These are phyloP conservation scores for Marchantia paleacea DNA, from an alignment of 225 moss, liverwort and hornwort genomes.

Conservation along the genomic window DNA sequence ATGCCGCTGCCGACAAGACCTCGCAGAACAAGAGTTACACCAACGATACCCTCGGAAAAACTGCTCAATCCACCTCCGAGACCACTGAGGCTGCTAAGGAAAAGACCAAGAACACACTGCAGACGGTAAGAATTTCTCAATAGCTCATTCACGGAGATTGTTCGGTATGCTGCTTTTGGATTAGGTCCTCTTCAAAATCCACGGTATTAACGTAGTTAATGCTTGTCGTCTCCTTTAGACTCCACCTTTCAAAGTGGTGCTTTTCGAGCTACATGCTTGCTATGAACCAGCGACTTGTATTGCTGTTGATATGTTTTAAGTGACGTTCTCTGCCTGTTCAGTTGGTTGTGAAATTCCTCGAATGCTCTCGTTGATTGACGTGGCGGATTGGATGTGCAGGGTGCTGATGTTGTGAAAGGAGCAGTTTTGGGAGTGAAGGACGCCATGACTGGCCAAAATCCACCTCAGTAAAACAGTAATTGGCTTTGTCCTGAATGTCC, in stretches of 20 bases:
- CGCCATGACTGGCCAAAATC: not conserved
- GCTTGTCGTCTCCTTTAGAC: too few species aligned
- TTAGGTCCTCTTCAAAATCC: too few species aligned
- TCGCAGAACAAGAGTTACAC: not conserved
- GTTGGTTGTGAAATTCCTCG: not conserved
- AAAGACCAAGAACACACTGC: not conserved
- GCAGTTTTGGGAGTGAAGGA: slow-evolving; percentile 11
- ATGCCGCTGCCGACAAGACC: not conserved
- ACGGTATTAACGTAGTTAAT: too few species aligned
- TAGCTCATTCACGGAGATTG: too few species aligned
- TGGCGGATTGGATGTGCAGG: not conserved
- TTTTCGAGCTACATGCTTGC: too few species aligned
- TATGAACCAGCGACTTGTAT: not conserved
- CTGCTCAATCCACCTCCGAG: not conserved
- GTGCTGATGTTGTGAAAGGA: slow-evolving; percentile 6
- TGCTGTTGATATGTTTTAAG: not conserved
- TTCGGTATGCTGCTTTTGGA: too few species aligned
- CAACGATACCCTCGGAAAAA: not conserved
- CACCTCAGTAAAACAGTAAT: not conserved
- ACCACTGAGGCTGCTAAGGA: not conserved
- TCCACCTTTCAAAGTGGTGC: too few species aligned
- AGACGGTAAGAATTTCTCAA: not conserved
- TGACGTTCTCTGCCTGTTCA: too few species aligned
- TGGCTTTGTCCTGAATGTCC: not conserved
- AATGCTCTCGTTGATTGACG: not conserved